phyloP scores from a whole-genome alignment of 106 monocot genomes.

The Dendrobium nobile region DNA sequence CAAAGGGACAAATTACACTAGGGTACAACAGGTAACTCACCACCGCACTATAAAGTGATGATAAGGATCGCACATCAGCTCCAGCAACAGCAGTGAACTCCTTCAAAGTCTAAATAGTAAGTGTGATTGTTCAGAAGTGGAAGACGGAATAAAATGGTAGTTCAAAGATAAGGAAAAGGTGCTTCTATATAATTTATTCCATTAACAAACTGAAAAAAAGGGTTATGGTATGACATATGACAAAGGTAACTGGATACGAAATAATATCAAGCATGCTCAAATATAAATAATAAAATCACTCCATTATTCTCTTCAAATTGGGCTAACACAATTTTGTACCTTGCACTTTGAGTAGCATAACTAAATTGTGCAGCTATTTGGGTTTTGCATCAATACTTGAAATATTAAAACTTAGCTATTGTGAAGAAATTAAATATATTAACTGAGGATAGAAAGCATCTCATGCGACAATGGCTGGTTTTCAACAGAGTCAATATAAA shows the following conservation, averaged over 20 bases:
- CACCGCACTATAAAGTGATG: slow-evolving; percentile 54
- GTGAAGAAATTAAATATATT: too few species aligned
- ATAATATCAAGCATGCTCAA: neutral
- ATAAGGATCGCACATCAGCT: slow-evolving; percentile 55
- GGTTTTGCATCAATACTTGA: too few species aligned
- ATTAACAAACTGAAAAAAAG: neutral
- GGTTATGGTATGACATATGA: neutral
- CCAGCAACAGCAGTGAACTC: slow-evolving; percentile 58
- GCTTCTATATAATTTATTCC: neutral
- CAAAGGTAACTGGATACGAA: neutral
- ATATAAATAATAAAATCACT: too few species aligned
- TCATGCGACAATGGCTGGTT: too few species aligned
- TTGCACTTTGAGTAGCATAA: too few species aligned
- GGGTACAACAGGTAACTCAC: slow-evolving; percentile 30
- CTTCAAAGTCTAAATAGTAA: slow-evolving; percentile 56
- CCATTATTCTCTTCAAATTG: too few species aligned
- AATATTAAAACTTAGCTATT: too few species aligned
- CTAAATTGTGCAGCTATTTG: too few species aligned
- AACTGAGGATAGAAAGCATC: too few species aligned
- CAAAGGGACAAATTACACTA: neutral
- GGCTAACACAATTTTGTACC: too few species aligned
- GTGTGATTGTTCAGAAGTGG: neutral
- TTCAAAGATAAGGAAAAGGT: neutral
- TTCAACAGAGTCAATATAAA: too few species aligned
- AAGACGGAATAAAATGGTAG: neutral